phyloP scores from a whole-genome alignment of 2,329 filamentous ascomycete species.

The Claviceps sp. region DNA sequence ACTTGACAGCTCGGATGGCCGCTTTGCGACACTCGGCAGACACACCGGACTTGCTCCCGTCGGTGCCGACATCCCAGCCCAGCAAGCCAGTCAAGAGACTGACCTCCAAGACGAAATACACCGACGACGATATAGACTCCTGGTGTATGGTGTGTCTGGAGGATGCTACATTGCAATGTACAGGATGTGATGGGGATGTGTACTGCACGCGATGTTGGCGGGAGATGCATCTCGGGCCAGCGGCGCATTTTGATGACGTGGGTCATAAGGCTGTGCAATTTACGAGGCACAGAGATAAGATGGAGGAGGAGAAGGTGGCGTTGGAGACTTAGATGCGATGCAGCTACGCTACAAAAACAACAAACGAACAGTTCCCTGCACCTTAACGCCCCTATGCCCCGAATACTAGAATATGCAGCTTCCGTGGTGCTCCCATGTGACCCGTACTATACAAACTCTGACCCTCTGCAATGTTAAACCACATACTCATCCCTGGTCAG shows the following conservation, averaged over 20 bases:
- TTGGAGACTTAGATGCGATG: slow-evolving; percentile 17
- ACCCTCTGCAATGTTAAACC: too few species aligned
- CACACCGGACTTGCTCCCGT: slow-evolving; percentile 31
- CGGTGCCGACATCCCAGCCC: slow-evolving; percentile 36
- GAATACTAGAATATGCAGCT: too few species aligned
- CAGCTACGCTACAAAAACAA: not conserved
- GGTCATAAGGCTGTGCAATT: slow-evolving; percentile 55
- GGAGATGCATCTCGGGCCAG: slow-evolving; percentile 61
- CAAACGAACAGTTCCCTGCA: too few species aligned
- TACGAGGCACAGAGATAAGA: slow-evolving; percentile 22
- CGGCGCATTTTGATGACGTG: slow-evolving; percentile 56
- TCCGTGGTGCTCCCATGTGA: too few species aligned
- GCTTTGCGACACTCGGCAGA: slow-evolving; percentile 27
- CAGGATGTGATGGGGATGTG: slow-evolving; percentile 57
- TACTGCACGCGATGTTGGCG: slow-evolving; percentile 72
- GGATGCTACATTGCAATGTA: slow-evolving; percentile 58
- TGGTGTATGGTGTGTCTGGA: slow-evolving; percentile 80
- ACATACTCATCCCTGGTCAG: too few species aligned
- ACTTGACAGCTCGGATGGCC: slow-evolving; percentile 38
- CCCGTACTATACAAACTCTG: too few species aligned
- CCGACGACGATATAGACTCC: slow-evolving; percentile 57
- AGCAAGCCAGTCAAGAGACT: slow-evolving; percentile 25
- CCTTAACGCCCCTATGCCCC: too few species aligned
- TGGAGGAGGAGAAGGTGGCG: slow-evolving; percentile 19
- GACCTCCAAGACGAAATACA: slow-evolving; percentile 30